Conservation (phyloP, 169 alveolate species). For the Plasmodium gaboni region DNA sequence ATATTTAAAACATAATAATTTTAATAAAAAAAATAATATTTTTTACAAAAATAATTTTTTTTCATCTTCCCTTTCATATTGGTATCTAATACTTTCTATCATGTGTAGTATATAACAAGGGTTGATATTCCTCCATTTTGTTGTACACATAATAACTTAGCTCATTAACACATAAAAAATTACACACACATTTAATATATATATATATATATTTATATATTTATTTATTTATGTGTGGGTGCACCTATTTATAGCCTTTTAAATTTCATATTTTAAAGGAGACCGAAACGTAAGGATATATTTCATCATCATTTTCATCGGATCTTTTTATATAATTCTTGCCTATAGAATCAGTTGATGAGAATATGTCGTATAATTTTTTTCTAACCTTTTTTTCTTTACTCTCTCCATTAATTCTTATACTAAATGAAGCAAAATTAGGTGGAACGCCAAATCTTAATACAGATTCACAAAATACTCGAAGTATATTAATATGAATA, state of each 20-base stretch:
- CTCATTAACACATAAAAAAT: no score
- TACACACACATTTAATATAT: no score
- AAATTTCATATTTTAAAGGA: conserved; percentile 46
- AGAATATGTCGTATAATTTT: conserved; percentile 44
- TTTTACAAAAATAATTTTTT: no score
- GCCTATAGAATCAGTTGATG: conserved; percentile 47
- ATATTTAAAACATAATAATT: no score
- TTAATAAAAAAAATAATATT: no score
- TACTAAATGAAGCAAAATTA: conserved; percentile 86
- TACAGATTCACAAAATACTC: conserved; percentile 93
- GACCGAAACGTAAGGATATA: conserved; percentile 66
- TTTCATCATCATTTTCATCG: conserved; percentile 62
- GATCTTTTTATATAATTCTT: conserved; percentile 48
- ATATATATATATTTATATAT: no score
- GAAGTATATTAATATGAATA: conserved; percentile 92
- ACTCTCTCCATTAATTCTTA: conserved; percentile 78
- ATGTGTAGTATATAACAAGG: background rate
- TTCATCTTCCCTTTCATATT: no score
- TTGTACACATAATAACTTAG: no score
- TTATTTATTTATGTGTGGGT: no score
- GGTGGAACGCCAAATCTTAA: conserved; percentile 93
- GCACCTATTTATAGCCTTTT: no score
- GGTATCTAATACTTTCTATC: no score
- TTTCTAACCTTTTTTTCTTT: conserved; percentile 70
- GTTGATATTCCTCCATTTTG: no score